phyloP scores from a whole-genome alignment of 2,329 filamentous ascomycete species.

The Fusarium coffeatum region DNA sequence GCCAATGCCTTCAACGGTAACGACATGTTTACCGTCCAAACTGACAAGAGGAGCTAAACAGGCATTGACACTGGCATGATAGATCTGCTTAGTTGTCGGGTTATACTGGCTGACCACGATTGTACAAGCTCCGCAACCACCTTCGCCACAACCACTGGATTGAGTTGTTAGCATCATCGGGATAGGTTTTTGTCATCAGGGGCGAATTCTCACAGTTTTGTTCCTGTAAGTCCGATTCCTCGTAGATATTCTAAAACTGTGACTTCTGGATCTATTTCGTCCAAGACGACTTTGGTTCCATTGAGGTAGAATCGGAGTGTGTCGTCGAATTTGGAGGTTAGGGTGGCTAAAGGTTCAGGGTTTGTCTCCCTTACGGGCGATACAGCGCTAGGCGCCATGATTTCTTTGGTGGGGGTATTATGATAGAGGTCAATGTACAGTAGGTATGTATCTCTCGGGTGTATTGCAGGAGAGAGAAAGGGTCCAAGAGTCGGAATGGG shows the following conservation, averaged over 20 bases:
- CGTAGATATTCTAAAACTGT: slow-evolving; percentile 94
- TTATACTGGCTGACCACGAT: slow-evolving; percentile 95
- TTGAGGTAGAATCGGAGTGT: slow-evolving; percentile 94
- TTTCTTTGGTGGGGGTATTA: neutral
- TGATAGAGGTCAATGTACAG: neutral
- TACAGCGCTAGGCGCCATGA: slow-evolving; percentile 68
- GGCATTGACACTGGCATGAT: slow-evolving; percentile 96
- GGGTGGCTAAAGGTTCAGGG: slow-evolving; percentile 51
- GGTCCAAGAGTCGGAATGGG: neutral
- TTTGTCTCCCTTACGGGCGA: slow-evolving; percentile 59
- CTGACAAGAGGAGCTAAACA: slow-evolving; percentile 93
- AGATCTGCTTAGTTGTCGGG: slow-evolving; percentile 89
- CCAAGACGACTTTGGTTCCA: slow-evolving; percentile 87
- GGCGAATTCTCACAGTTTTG: slow-evolving; percentile 74
- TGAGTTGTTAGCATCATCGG: slow-evolving; percentile 12
- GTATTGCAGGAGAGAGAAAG: neutral
- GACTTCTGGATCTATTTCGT: slow-evolving; percentile 88
- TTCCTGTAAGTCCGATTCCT: slow-evolving; percentile 92
- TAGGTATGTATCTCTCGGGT: neutral
- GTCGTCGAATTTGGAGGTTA: slow-evolving; percentile 86
- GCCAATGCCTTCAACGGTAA: slow-evolving; percentile 96
- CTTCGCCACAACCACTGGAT: slow-evolving; percentile 85
- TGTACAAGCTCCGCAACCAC: slow-evolving; percentile 95
- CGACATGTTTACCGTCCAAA: slow-evolving; percentile 96
- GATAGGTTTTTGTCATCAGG: neutral